Conservation (phyloP, 345 rosid genomes). For the Toxicodendron radicans region DNA sequence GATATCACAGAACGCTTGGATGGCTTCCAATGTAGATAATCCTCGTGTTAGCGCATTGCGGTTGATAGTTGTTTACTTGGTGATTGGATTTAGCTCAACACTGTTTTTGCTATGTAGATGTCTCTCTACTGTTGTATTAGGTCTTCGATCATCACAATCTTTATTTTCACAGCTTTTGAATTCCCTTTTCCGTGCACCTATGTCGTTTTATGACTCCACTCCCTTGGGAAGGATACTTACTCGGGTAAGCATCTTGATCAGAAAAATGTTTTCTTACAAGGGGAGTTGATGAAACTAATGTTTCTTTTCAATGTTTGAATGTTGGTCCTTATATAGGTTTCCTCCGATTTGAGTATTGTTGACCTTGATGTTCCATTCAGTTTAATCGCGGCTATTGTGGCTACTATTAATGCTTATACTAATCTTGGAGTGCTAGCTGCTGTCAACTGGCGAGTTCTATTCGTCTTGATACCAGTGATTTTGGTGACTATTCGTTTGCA, state of each 20-base stretch:
- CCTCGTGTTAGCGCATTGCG: slow-evolving; percentile 51
- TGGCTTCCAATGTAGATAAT: slow-evolving; percentile 73
- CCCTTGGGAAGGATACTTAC: slow-evolving; percentile 78
- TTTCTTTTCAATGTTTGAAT: background rate
- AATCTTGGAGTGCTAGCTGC: slow-evolving; percentile 81
- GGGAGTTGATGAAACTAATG: slow-evolving; percentile 1
- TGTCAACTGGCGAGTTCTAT: slow-evolving; percentile 89
- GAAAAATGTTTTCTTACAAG: background rate
- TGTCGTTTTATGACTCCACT: slow-evolving; percentile 76
- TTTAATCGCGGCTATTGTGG: slow-evolving; percentile 57
- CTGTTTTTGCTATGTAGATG: slow-evolving; percentile 47
- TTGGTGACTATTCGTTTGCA: slow-evolving; percentile 68
- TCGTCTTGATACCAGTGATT: slow-evolving; percentile 71
- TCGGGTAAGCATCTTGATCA: slow-evolving; percentile 44
- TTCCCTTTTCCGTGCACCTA: slow-evolving; percentile 73
- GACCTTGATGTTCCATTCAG: slow-evolving; percentile 86
- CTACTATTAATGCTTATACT: slow-evolving; percentile 55
- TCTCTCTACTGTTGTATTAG: slow-evolving; percentile 43
- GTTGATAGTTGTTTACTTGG: slow-evolving; percentile 54
- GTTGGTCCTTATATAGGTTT: slow-evolving; percentile 40
- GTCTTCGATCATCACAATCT: slow-evolving; percentile 59
- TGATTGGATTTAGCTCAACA: slow-evolving; percentile 43
- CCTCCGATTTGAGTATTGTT: slow-evolving; percentile 83
- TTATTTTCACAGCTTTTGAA: slow-evolving; percentile 66
- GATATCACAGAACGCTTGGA: slow-evolving; percentile 70